A percentile compares a stretch with the other conserved stretches of the same genome.
Evolutionary conservation across 2,329 filamentous ascomycete genomes (phyloP).

Genomic region (Penicillium sumatraense): DNA sequence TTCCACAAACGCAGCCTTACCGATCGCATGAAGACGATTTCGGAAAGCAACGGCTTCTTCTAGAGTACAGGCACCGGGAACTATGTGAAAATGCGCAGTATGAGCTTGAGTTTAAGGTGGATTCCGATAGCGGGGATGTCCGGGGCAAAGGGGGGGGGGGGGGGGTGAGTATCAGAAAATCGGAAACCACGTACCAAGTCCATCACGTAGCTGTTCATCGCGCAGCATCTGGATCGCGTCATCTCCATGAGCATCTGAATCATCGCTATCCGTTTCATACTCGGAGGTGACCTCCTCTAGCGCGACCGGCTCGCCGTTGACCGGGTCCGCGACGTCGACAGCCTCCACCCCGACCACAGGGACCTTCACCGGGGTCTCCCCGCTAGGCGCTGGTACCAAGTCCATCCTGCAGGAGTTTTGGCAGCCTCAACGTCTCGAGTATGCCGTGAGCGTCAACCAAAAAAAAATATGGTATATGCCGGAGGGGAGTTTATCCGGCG

Average conservation of each 20-base stretch:
- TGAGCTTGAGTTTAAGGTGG: constrained; percentile 19
- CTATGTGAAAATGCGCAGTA: constrained; percentile 21
- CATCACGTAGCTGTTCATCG: constrained; percentile 54
- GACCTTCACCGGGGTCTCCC: constrained; percentile 40
- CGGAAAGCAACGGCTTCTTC: constrained; percentile 72
- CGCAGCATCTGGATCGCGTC: constrained; percentile 64
- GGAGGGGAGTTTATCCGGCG: constrained; percentile 36
- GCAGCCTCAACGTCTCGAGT: constrained; percentile 39
- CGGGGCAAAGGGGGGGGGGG: constrained; percentile 19
- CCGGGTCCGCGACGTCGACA: constrained; percentile 32
- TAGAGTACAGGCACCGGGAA: constrained; percentile 64
- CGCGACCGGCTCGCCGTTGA: constrained; percentile 32
- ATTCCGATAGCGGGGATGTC: constrained; percentile 26
- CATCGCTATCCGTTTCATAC: constrained; percentile 41
- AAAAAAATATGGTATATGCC: constrained; percentile 34
- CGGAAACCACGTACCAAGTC: constrained; percentile 55
- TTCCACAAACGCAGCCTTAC: constrained; percentile 76
- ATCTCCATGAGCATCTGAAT: constrained; percentile 59
- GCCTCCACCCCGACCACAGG: constrained; percentile 43
- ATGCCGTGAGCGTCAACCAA: constrained; percentile 23
- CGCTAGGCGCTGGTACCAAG: constrained; percentile 40
- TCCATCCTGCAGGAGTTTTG: constrained; percentile 42
- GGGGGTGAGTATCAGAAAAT: constrained; percentile 18
- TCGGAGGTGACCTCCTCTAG: constrained; percentile 40
- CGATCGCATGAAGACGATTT: constrained; percentile 72